Evolutionary conservation across 306 rosid genomes (phyloP), one percentile per base, ranked within the genome.

Genomic region (Castanopsis chinensis): DNA sequence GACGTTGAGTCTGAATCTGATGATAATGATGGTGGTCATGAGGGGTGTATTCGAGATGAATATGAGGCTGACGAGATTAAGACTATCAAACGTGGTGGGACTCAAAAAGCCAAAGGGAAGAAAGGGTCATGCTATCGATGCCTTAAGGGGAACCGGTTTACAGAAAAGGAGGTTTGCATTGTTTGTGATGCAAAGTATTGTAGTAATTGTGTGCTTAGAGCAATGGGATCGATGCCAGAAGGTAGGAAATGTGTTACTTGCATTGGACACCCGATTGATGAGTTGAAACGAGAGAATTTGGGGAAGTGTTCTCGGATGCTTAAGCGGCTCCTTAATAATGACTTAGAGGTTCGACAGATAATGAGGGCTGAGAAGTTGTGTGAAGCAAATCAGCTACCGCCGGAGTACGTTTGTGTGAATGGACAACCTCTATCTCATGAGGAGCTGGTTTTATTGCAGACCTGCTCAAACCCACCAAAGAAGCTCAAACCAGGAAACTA

Each of bases 201-300:
- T 69, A 90, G 91, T 76, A 86, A 84, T 63, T 96, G 99, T 21
- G 98, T 96, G 78, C 87, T 96, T 63, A 88, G 97, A 89, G 97
- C 94, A 5, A 93, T 96, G 99, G 99, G 99, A 61, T 96, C 99
- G 4, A 96, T 96, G 99, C 99, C 99, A 0, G 98, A 96, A 87
- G 99, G 99, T 32, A 85, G 99, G 27, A 96, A 96, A 84, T 96
- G 99, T 61, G 99, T 96, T 67, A 82, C 88, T 61, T 96, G 99
- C 81, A 96, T 96, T 51, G 96, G 99, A 3, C 78, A 69, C 80
- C 83, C 98, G 0, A 91, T 96, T 79, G 94, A 96, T 6, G 98
- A 96, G 77, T 52, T 83, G 0, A 96, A 87, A 79, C 80, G 99
- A 78, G 93, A 82, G 61, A 82, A 88, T 84, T 89, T 96, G 87